phyloP scores from a whole-genome alignment of 106 monocot species.

The Dactylorhiza incarnata region DNA sequence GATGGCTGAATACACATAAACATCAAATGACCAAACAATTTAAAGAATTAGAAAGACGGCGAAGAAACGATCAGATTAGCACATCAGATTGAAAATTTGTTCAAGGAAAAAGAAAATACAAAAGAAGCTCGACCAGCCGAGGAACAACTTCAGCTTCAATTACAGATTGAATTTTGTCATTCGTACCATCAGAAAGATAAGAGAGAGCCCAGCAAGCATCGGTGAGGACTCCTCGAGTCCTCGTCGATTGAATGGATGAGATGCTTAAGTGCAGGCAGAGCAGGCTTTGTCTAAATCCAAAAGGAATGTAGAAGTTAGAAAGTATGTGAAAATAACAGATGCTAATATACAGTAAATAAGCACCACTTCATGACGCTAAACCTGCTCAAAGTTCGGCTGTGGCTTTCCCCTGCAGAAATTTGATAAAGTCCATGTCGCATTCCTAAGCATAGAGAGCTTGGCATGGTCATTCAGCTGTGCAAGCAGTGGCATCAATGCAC shows the following conservation, averaged over 20 bases:
- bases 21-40: not conserved
- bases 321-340: not conserved
- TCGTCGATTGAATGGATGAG: conserved; percentile 53
- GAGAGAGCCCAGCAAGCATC: too few relatives aligned
- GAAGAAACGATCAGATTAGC: conserved; percentile 5
- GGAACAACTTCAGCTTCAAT: too few relatives aligned
- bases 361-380: conserved; percentile 10
- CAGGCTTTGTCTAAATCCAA: conserved; percentile 38
- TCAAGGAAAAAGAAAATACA: conserved; percentile 47
- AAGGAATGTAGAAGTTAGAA: not conserved
- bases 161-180: too few relatives aligned
- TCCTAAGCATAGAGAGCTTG: too few relatives aligned
- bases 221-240: conserved; percentile 53
- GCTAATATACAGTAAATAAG: not conserved
- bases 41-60: not conserved
- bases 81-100: conserved; percentile 46
- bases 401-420: conserved; percentile 73
- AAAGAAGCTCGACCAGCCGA: too few relatives aligned
- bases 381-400: conserved; percentile 54
- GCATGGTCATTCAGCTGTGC: conserved; percentile 48
- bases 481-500: conserved; percentile 44
- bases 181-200: too few relatives aligned
- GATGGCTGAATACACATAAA: conserved; percentile 25
- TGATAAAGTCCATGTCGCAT: conserved; percentile 75
- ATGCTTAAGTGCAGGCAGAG: conserved; percentile 35